Conservation (phyloP, 2,329 filamentous ascomycete species). For the Xylariaceae sp. region DNA sequence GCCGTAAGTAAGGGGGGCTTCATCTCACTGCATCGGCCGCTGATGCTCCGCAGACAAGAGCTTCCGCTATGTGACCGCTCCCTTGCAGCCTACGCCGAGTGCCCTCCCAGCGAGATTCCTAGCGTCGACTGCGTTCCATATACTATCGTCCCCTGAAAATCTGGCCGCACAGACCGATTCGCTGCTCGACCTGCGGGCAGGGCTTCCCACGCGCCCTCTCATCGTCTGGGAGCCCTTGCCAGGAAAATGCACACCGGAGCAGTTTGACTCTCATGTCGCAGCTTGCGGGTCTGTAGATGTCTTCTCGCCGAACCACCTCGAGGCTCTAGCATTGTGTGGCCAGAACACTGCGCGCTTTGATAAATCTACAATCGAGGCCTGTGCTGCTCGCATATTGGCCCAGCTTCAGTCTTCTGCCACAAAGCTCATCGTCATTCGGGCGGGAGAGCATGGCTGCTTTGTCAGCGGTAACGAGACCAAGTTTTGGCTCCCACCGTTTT, state of each 20-base stretch:
- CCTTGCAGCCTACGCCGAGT: slow-evolving; percentile 11
- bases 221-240: slow-evolving; percentile 13
- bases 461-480: slow-evolving; percentile 3
- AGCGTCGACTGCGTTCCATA: slow-evolving; percentile 18
- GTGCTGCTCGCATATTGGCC: slow-evolving; percentile 20
- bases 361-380: slow-evolving; percentile 16
- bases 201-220: slow-evolving; percentile 2
- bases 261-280: slow-evolving; percentile 21
- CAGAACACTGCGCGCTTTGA: slow-evolving; percentile 16
- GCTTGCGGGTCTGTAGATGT: slow-evolving; percentile 26
- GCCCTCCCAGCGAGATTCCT: slow-evolving; percentile 10
- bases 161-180: slow-evolving; percentile 15
- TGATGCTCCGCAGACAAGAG: slow-evolving; percentile 20
- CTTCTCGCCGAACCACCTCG: slow-evolving; percentile 35
- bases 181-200: slow-evolving; percentile 9
- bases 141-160: slow-evolving; percentile 16
- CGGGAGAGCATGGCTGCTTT: slow-evolving; percentile 27
- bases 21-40: no score
- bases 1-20: slow-evolving; percentile 16
- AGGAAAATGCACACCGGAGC: slow-evolving; percentile 13
- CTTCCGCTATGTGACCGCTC: slow-evolving; percentile 15
- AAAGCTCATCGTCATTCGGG: slow-evolving; percentile 22
- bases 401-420: slow-evolving; percentile 1
- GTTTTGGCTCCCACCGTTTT: slow-evolving; percentile 28
- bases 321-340: slow-evolving; percentile 23